phyloP scores from a whole-genome alignment of 495 filamentous ascomycete species.

The Neurospora cerealis region DNA sequence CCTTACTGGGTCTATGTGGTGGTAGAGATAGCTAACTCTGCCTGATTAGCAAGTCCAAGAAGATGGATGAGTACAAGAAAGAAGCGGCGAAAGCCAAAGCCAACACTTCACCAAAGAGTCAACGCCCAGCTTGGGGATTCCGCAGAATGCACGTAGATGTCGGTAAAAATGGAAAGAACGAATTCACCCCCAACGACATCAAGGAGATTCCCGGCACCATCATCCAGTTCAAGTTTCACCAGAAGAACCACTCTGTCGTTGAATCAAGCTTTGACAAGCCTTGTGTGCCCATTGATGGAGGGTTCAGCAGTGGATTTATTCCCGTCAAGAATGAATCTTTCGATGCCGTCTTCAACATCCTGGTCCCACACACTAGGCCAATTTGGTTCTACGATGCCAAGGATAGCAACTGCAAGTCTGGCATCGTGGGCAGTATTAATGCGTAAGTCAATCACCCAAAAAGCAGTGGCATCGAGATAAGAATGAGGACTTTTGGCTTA shows the following conservation, averaged over 20 bases:
- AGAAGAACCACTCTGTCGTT: slow-evolving; percentile 31
- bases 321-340: slow-evolving; percentile 25
- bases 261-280: slow-evolving; percentile 33
- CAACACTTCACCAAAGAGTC: slow-evolving; percentile 21
- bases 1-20: neutral
- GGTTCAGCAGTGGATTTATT: slow-evolving; percentile 34
- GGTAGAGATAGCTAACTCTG: slow-evolving; percentile 4
- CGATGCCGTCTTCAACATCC: slow-evolving; percentile 32
- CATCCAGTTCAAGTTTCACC: slow-evolving; percentile 30
- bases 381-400: slow-evolving; percentile 50
- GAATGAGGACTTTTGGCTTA: neutral
- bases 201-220: slow-evolving; percentile 24
- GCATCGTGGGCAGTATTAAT: slow-evolving; percentile 36
- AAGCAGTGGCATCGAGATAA: too few species aligned
- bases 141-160: slow-evolving; percentile 27
- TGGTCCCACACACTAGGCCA: slow-evolving; percentile 36
- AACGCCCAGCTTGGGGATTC: slow-evolving; percentile 23
- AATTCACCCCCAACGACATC: slow-evolving; percentile 29
- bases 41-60: slow-evolving; percentile 10
- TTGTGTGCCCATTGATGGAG: slow-evolving; percentile 27
- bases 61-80: slow-evolving; percentile 24
- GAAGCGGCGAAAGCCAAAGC: slow-evolving; percentile 16
- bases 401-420: slow-evolving; percentile 32
- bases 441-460: slow-evolving; percentile 8
- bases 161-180: slow-evolving; percentile 20